Evolutionary conservation across 2,329 filamentous ascomycete genomes (phyloP).

Genomic region (Colletotrichum abscissum): DNA sequence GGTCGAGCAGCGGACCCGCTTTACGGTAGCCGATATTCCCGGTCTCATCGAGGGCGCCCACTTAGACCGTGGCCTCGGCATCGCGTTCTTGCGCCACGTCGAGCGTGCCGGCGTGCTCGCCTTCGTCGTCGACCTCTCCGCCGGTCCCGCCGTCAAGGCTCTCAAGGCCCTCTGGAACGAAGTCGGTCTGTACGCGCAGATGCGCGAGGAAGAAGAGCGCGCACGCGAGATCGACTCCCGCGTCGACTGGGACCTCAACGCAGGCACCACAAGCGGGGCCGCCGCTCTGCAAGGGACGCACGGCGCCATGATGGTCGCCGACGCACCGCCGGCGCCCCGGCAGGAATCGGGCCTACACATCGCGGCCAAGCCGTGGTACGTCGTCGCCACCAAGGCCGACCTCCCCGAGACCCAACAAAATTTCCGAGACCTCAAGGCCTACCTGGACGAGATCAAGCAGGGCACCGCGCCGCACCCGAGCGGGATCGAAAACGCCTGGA

Average conservation of each 20-base stretch:
- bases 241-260: conserved; percentile 70
- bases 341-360: conserved; percentile 71
- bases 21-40: conserved; percentile 96
- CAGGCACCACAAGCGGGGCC: conserved; percentile 46
- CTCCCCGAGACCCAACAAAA: conserved; percentile 82
- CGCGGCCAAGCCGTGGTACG: conserved; percentile 96
- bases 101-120: conserved; percentile 93
- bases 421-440: conserved; percentile 75
- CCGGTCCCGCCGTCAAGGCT: conserved; percentile 81
- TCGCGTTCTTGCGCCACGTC: conserved; percentile 93
- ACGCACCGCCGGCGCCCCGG: conserved; percentile 40
- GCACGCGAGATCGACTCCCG: conserved; percentile 68
- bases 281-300: conserved; percentile 6
- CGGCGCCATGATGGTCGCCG: conserved; percentile 43
- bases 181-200: conserved; percentile 86
- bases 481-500: conserved; percentile 67
- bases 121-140: conserved; percentile 89
- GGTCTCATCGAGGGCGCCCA: conserved; percentile 94
- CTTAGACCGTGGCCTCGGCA: conserved; percentile 88
- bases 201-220: conserved; percentile 78
- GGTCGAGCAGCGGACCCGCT: conserved; percentile 75
- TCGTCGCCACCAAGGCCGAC: conserved; percentile 94
- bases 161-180: conserved; percentile 90
- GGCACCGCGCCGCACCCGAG: conserved; percentile 79
- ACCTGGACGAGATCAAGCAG: conserved; percentile 74